Evolutionary conservation across 2,329 filamentous ascomycete species (phyloP).

Genomic region (Verticillium nubilum): DNA sequence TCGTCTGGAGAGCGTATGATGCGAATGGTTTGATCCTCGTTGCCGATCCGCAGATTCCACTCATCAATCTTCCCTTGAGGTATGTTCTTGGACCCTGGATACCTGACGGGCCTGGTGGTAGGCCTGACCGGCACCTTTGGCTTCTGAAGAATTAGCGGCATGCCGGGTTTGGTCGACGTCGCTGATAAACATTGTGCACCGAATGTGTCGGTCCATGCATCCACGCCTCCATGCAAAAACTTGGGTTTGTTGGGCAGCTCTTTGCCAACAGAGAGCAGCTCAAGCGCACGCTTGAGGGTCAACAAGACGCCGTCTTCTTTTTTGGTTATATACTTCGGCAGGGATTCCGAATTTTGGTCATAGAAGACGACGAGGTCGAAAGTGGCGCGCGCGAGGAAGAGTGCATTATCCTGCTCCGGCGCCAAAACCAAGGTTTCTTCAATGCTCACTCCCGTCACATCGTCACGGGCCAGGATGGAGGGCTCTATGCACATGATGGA

Average conservation of each 20-base stretch:
- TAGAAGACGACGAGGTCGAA: constrained; percentile 91
- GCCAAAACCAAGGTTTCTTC: constrained; percentile 65
- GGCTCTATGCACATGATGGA: constrained; percentile 89
- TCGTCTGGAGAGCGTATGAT: neutral
- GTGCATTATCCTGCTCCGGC: constrained; percentile 65
- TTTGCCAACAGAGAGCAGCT: constrained; percentile 76
- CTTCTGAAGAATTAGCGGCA: neutral
- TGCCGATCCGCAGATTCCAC: neutral
- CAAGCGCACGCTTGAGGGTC: constrained; percentile 72
- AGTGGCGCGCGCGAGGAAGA: constrained; percentile 67
- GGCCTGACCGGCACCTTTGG: neutral
- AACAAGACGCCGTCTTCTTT: constrained; percentile 52
- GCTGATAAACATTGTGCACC: constrained; percentile 35
- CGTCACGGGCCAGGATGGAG: constrained; percentile 61
- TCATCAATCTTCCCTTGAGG: neutral
- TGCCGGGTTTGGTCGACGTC: neutral
- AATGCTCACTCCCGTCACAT: constrained; percentile 56
- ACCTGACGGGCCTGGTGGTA: neutral
- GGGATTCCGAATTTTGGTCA: constrained; percentile 59
- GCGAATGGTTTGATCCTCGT: neutral
- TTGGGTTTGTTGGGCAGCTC: constrained; percentile 69
- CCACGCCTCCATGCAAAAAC: constrained; percentile 74
- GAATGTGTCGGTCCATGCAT: constrained; percentile 82
- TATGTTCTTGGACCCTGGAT: neutral
- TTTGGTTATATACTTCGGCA: constrained; percentile 33